Conservation (phyloP, 1,284 basidiomycete genomes). For the Exobasidium cylindrosporum region DNA sequence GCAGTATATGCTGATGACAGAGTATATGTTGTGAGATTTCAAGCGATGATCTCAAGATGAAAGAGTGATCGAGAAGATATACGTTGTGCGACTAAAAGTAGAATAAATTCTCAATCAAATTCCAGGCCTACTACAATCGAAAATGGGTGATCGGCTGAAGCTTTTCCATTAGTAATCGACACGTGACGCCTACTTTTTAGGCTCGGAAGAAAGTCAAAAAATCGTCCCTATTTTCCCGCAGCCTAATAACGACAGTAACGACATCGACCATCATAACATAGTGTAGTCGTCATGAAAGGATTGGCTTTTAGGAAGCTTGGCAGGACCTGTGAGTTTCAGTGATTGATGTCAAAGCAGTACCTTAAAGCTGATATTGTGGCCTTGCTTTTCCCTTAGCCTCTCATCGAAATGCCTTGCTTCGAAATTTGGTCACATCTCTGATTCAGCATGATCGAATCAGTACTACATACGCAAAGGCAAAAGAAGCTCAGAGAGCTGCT, state of each 20-base stretch:
- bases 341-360: neutral
- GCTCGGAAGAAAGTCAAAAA: neutral
- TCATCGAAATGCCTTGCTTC: conserved; percentile 15
- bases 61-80: too few relatives aligned
- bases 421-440: conserved; percentile 87
- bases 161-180: neutral
- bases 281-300: conserved; percentile 42
- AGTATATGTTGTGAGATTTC: too few relatives aligned
- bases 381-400: conserved; percentile 1
- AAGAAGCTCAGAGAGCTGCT: conserved; percentile 82
- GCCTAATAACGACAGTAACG: neutral
- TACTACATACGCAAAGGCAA: conserved; percentile 93
- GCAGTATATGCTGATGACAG: too few relatives aligned
- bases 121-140: too few relatives aligned
- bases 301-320: conserved; percentile 51
- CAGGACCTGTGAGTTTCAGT: conserved; percentile 28
- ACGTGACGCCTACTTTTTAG: neutral
- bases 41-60: too few relatives aligned
- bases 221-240: neutral
- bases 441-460: conserved; percentile 94
- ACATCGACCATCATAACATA: neutral
- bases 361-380: neutral
- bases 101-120: too few relatives aligned
- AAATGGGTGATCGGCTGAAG: neutral
- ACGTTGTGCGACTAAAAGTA: too few relatives aligned